phyloP scores from a whole-genome alignment of 441 rosid genomes.

The Lepidium campestre region DNA sequence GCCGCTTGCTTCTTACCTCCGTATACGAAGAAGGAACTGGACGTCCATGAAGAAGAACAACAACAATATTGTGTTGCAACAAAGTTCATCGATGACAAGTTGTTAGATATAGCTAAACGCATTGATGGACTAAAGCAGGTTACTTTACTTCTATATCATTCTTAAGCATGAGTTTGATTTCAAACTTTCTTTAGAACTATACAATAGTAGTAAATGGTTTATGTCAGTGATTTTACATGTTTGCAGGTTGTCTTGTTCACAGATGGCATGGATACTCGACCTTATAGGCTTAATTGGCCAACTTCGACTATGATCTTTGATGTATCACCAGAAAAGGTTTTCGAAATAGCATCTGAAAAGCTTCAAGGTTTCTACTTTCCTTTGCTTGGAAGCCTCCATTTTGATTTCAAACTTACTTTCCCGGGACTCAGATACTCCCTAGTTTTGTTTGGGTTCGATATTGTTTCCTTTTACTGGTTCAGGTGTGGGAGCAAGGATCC shows the following conservation, averaged over 20 bases:
- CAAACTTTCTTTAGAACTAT: neutral
- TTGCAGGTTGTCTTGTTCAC: slow-evolving; percentile 83
- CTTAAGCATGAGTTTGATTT: neutral
- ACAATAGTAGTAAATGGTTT: neutral
- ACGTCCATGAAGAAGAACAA: slow-evolving; percentile 34
- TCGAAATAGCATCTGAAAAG: slow-evolving; percentile 46
- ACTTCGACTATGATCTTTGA: slow-evolving; percentile 77
- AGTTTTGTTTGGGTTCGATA: neutral
- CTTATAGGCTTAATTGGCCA: slow-evolving; percentile 89
- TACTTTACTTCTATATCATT: neutral
- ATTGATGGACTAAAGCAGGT: slow-evolving; percentile 89
- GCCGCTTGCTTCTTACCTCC: slow-evolving; percentile 78
- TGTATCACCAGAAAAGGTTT: slow-evolving; percentile 63
- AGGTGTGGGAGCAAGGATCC: slow-evolving; percentile 85
- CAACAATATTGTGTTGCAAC: slow-evolving; percentile 63
- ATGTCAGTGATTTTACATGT: slow-evolving; percentile 7
- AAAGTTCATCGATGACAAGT: slow-evolving; percentile 77
- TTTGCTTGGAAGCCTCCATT: neutral
- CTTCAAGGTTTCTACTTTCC: slow-evolving; percentile 56
- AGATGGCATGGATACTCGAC: slow-evolving; percentile 96
- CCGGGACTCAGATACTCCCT: neutral
- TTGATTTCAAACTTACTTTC: neutral
- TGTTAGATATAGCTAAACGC: slow-evolving; percentile 49
- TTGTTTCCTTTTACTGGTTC: neutral
- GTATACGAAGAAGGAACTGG: slow-evolving; percentile 34